Base-by-base conservation (phyloP, 1,284 basidiomycete species). In the Ceratobasidium sp. region DNA sequence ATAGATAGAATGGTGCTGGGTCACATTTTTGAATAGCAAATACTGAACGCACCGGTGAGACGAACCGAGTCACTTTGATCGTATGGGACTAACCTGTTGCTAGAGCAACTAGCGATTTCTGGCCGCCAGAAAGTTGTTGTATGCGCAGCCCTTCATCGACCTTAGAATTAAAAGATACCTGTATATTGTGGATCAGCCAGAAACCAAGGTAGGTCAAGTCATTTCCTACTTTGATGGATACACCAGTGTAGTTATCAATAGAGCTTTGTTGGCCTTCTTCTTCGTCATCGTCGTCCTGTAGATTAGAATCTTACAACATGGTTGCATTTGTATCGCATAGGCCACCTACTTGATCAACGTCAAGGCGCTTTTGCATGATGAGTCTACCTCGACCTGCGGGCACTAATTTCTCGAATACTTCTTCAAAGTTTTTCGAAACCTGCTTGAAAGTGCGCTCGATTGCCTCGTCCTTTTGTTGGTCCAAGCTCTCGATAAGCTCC, bases 21-120 rank as follows among this genome's bases (percentile, higher is more conserved):
- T 99, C 97, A 78, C 96, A 98, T 79, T 97, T 98, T 78, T 99
- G 97, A 75, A 99, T 99, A 7, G 96, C 95, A 77, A 99, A 99
- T 20, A 99, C 96, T 91, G 74, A 0, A 31, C 13, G 52, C 29
- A 56, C 56, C 20, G n/a, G 57, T 34, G 29, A 27, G 20, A 49
- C 58, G 15, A 32, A 22, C 29, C 17, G 1, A 13, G 31, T 27
- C 22, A 25, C 20, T 60, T 17, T 7, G 20, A 34, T 7, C 12
- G 42, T 13, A n/a, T 27, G 32, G 2, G 8, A 72, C 80, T 43
- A 72, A 93, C 92, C 93, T 35, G 93, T 91, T 0, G 97, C 94
- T 31, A 99, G 87, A 0, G 97, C 97, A 3, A 99, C 97, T 12
- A 99, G 83, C 1, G 95, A 96, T 78, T 99, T 99, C 76, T 99